Conservation (phyloP, 305 asterid species). For the Coffea humblotiana region DNA sequence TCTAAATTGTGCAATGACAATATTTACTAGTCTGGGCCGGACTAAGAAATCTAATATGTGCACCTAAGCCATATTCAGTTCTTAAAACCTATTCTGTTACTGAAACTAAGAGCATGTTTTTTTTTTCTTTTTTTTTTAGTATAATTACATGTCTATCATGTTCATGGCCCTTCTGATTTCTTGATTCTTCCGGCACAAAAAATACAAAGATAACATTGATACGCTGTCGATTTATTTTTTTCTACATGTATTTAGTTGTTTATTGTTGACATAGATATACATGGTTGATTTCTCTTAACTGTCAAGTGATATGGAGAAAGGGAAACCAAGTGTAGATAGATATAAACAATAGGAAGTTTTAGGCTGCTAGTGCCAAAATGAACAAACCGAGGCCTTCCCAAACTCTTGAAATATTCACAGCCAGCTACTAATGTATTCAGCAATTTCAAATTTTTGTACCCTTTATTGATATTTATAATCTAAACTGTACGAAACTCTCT, state of each 20-base stretch:
- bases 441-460: background rate
- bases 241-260: background rate
- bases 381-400: slow-evolving; percentile 24
- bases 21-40: no score
- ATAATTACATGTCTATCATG: background rate
- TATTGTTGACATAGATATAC: no score
- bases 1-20: no score
- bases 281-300: background rate
- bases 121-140: no score
- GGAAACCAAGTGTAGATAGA: background rate
- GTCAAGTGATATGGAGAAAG: background rate
- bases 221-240: no score
- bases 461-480: background rate
- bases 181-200: background rate
- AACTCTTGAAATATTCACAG: slow-evolving; percentile 24
- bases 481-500: background rate
- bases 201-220: no score
- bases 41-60: no score
- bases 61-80: no score
- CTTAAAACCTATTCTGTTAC: no score
- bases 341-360: slow-evolving; percentile 6
- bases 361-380: background rate
- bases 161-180: background rate
- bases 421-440: slow-evolving; percentile 9
- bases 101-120: background rate